phyloP scores from a whole-genome alignment of 352 stramenopile species.

The Phytophthora palmivora region DNA sequence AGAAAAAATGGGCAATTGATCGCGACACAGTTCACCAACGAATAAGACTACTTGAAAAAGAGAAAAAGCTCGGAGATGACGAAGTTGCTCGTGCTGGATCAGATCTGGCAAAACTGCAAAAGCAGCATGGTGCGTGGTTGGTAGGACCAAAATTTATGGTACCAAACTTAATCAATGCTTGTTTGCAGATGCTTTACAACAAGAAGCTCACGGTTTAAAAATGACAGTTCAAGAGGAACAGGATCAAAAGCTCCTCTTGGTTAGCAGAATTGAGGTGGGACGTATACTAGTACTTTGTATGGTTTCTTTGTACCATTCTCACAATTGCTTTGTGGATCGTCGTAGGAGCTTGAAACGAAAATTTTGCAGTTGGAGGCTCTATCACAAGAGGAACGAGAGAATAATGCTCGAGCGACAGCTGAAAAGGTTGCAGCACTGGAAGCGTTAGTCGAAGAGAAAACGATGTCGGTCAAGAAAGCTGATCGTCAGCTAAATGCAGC shows the following conservation, averaged over 20 bases:
- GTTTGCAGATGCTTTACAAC: slow-evolving; percentile 16
- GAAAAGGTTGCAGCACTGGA: slow-evolving; percentile 51
- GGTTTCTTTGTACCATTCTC: too few relatives aligned
- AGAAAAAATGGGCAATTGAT: slow-evolving; percentile 63
- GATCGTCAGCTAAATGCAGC: slow-evolving; percentile 72
- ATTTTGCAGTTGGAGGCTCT: slow-evolving; percentile 47
- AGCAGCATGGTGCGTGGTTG: slow-evolving; percentile 40
- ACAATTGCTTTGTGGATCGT: too few relatives aligned
- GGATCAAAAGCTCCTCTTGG: slow-evolving; percentile 27
- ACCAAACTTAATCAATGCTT: background rate
- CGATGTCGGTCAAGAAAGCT: slow-evolving; percentile 51
- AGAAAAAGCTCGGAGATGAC: slow-evolving; percentile 56
- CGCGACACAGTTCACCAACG: slow-evolving; percentile 58
- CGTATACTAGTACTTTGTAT: background rate
- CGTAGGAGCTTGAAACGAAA: slow-evolving; percentile 56
- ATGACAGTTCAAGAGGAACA: slow-evolving; percentile 25
- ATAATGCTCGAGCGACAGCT: slow-evolving; percentile 23
- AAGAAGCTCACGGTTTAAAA: slow-evolving; percentile 17
- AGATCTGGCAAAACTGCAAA: slow-evolving; percentile 32
- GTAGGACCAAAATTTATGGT: background rate
- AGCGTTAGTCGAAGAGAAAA: slow-evolving; percentile 50
- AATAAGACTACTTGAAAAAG: slow-evolving; percentile 60
- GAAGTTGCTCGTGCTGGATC: slow-evolving; percentile 29
- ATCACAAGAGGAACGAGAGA: slow-evolving; percentile 48
- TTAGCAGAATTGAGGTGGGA: slow-evolving; percentile 25